Evolutionary conservation across 345 rosid species (phyloP).

Genomic region (Eucalyptus grandis): DNA sequence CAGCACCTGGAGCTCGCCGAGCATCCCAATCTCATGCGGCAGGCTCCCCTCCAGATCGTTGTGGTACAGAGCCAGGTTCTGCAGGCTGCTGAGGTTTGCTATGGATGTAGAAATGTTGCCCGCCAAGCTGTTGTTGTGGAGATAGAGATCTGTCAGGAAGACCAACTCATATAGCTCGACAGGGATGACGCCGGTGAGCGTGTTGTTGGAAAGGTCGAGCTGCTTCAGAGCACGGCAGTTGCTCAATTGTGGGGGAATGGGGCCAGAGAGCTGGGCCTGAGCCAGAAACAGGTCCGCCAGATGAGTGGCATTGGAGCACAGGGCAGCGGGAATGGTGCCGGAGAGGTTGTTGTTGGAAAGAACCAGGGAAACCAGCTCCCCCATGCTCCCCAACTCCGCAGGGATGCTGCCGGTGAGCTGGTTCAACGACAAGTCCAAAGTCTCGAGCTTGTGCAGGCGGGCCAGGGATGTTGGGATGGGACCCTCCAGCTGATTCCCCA

Average conservation of each 20-base stretch:
- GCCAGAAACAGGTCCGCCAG: conserved; percentile 44
- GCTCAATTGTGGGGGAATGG: conserved; percentile 52
- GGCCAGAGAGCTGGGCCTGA: conserved; percentile 47
- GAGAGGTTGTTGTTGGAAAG: conserved; percentile 53
- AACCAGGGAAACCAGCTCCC: conserved; percentile 43
- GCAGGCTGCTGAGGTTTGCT: conserved; percentile 59
- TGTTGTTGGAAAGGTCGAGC: conserved; percentile 78
- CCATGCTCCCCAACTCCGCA: conserved; percentile 62
- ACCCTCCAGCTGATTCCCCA: conserved; percentile 64
- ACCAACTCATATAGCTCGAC: conserved; percentile 31
- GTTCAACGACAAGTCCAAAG: conserved; percentile 63
- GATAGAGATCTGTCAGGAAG: conserved; percentile 53
- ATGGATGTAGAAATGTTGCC: conserved; percentile 55
- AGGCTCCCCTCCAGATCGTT: conserved; percentile 67
- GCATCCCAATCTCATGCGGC: conserved; percentile 56
- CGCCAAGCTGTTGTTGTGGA: conserved; percentile 79
- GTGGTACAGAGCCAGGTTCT: conserved; percentile 59
- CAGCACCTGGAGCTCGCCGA: conserved; percentile 39
- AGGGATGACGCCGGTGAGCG: conserved; percentile 62
- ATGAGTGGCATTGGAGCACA: conserved; percentile 47
- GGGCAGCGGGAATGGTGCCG: conserved; percentile 30
- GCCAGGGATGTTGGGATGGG: conserved; percentile 45
- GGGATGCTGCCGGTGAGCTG: conserved; percentile 62
- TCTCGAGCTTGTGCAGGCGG: conserved; percentile 35
- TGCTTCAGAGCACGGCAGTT: conserved; percentile 47